Evolutionary conservation across 2,329 filamentous ascomycete genomes (phyloP).

Genomic region (Xylariaceae sp.): DNA sequence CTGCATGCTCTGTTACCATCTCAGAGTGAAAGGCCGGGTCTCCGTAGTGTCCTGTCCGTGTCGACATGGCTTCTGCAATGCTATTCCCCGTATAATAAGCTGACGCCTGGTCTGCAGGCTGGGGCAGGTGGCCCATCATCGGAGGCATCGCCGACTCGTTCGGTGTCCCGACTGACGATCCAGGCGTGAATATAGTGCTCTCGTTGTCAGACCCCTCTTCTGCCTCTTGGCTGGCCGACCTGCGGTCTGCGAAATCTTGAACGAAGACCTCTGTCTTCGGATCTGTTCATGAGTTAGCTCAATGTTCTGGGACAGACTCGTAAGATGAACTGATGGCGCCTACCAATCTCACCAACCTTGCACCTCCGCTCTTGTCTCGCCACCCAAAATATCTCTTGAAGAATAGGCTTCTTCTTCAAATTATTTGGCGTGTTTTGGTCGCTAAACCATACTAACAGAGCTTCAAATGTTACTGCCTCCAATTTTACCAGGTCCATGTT

Average conservation of each 20-base stretch:
- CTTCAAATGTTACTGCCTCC: conserved; percentile 54
- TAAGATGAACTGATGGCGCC: conserved; percentile 9
- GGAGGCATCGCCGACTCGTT: not conserved
- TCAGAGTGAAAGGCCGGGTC: no score
- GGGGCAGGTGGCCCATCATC: conserved; percentile 7
- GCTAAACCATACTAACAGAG: conserved; percentile 52
- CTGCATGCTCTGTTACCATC: no score
- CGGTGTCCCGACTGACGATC: conserved; percentile 3
- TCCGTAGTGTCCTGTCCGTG: no score
- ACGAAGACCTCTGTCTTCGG: conserved; percentile 22
- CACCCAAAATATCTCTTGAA: conserved; percentile 59
- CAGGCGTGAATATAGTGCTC: conserved; percentile 3
- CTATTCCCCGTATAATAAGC: no score
- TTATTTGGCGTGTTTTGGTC: conserved; percentile 51
- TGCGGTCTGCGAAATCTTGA: not conserved
- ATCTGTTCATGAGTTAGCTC: conserved; percentile 32
- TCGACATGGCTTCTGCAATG: no score
- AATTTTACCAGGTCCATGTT: conserved; percentile 50
- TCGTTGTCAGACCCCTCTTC: conserved; percentile 9
- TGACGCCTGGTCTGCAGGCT: conserved; percentile 5
- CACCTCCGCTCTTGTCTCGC: conserved; percentile 52
- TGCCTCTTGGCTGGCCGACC: not conserved
- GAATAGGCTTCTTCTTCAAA: conserved; percentile 46
- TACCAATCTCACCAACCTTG: conserved; percentile 53
- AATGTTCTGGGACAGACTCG: conserved; percentile 18